Evolutionary conservation across 2,329 filamentous ascomycete genomes (phyloP).

Genomic region (Magnaporthiopsis incrustans): DNA sequence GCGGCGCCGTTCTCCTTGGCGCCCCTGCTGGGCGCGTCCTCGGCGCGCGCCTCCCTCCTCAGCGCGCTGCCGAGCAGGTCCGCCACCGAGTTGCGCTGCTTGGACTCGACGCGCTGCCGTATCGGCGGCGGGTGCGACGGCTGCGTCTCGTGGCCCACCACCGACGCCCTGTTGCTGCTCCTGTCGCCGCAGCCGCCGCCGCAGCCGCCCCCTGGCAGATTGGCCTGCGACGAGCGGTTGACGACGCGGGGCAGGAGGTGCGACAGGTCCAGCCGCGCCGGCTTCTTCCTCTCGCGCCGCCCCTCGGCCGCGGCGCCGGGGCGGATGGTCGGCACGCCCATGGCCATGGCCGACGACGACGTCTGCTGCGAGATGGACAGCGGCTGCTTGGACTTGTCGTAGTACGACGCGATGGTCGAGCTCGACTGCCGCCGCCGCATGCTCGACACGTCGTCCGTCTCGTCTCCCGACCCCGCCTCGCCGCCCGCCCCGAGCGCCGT

Average conservation of each 20-base stretch:
- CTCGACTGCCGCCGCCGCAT: constrained; percentile 41
- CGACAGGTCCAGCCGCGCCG: constrained; percentile 41
- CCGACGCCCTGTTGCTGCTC: background rate
- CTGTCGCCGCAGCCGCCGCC: too few species aligned
- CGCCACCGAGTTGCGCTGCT: background rate
- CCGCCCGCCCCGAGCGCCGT: constrained; percentile 18
- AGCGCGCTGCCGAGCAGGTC: background rate
- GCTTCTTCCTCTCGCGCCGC: constrained; percentile 37
- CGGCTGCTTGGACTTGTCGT: constrained; percentile 48
- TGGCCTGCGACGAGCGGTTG: background rate
- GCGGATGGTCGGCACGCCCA: constrained; percentile 40
- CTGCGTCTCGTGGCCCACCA: background rate
- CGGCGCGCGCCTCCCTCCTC: constrained; percentile 10
- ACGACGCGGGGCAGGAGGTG: constrained; percentile 28
- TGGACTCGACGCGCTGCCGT: background rate
- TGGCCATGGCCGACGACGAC: constrained; percentile 50
- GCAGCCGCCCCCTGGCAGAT: background rate
- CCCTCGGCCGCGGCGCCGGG: constrained; percentile 31
- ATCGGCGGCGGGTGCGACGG: background rate
- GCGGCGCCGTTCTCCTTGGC: constrained; percentile 10
- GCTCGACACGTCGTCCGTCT: constrained; percentile 33
- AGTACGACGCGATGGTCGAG: constrained; percentile 49
- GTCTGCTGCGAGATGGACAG: constrained; percentile 52
- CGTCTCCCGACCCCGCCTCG: constrained; percentile 16
- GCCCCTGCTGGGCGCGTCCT: constrained; percentile 16